phyloP scores from a whole-genome alignment of 2,329 filamentous ascomycete genomes.

The Paecilomyces formosus region DNA sequence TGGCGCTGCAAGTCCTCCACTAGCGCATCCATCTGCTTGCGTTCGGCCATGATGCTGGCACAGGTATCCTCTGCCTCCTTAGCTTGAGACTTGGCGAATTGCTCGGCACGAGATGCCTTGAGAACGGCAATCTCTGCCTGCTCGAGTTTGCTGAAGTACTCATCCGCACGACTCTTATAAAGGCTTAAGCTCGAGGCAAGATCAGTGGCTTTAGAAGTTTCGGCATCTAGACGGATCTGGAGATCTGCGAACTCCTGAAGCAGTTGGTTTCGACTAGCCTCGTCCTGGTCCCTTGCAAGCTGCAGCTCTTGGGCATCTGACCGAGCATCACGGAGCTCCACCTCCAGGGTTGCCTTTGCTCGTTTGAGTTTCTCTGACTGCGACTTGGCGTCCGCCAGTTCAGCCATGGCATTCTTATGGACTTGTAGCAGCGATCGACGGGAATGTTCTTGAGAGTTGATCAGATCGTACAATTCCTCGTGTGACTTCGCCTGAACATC shows the following conservation, averaged over 20 bases:
- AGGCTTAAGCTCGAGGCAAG: slow-evolving; percentile 74
- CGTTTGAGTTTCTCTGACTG: slow-evolving; percentile 84
- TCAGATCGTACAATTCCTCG: slow-evolving; percentile 84
- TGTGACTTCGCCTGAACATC: slow-evolving; percentile 91
- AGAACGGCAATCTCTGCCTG: slow-evolving; percentile 94
- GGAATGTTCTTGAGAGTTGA: slow-evolving; percentile 89
- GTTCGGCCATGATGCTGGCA: slow-evolving; percentile 82
- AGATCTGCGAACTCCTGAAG: slow-evolving; percentile 89
- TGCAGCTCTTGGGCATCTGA: slow-evolving; percentile 79
- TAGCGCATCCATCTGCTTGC: slow-evolving; percentile 77
- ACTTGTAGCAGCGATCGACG: slow-evolving; percentile 72
- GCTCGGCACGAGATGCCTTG: slow-evolving; percentile 83
- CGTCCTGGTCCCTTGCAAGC: slow-evolving; percentile 74
- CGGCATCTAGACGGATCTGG: slow-evolving; percentile 85
- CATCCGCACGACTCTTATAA: slow-evolving; percentile 87
- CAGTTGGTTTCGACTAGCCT: slow-evolving; percentile 77
- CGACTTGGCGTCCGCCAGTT: slow-evolving; percentile 78
- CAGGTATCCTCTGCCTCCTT: slow-evolving; percentile 87
- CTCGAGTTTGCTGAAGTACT: slow-evolving; percentile 95
- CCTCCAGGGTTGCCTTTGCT: slow-evolving; percentile 68
- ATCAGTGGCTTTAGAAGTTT: slow-evolving; percentile 77
- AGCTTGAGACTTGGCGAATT: slow-evolving; percentile 85
- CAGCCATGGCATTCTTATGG: slow-evolving; percentile 77
- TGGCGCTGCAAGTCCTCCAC: slow-evolving; percentile 88
- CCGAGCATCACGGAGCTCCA: slow-evolving; percentile 75